Percentiles rank a stretch among this genome's conserved stretches.
Evolutionary conservation across 148 eudicot species (phyloP).

Genomic region (Camellia japonica): DNA sequence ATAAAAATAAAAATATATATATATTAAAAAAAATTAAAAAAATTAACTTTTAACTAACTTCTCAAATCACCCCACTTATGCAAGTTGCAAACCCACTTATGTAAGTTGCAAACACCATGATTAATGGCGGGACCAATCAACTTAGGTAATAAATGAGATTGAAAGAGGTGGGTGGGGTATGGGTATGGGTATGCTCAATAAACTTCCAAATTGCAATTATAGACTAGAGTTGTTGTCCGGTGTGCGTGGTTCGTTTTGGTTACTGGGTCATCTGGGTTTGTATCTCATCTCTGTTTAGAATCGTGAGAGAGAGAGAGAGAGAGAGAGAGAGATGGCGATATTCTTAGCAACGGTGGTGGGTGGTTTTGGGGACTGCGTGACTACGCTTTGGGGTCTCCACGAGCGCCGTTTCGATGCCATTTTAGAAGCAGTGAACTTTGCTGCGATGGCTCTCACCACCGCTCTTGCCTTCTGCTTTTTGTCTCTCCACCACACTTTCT

Average conservation of each 20-base stretch:
- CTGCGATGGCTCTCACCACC: conserved; percentile 32
- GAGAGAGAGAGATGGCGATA: conserved; percentile 45
- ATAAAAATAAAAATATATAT: no score
- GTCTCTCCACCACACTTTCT: conserved; percentile 21
- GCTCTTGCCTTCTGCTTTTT: conserved; percentile 43
- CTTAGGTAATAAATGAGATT: no score
- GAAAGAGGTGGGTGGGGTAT: no score
- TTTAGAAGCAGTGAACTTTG: conserved; percentile 33
- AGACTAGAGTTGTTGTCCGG: background rate
- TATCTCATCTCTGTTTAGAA: conserved; percentile 31
- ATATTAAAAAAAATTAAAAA: no score
- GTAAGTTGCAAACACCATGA: no score
- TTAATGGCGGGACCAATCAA: no score
- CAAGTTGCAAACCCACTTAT: no score
- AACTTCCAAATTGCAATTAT: no score
- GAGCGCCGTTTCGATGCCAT: conserved; percentile 33
- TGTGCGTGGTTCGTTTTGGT: background rate
- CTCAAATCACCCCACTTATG: no score
- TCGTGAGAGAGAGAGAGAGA: conserved; percentile 16
- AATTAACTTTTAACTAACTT: no score
- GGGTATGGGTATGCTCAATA: no score
- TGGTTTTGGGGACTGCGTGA: conserved; percentile 23
- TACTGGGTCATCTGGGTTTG: background rate
- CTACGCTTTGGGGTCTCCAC: conserved; percentile 30
- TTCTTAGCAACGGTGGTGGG: conserved; percentile 26